Percentiles rank a stretch among this genome's conserved stretches.
Evolutionary conservation across 2,329 filamentous ascomycete genomes (phyloP).

Genomic region (Xylariaceae sp.): DNA sequence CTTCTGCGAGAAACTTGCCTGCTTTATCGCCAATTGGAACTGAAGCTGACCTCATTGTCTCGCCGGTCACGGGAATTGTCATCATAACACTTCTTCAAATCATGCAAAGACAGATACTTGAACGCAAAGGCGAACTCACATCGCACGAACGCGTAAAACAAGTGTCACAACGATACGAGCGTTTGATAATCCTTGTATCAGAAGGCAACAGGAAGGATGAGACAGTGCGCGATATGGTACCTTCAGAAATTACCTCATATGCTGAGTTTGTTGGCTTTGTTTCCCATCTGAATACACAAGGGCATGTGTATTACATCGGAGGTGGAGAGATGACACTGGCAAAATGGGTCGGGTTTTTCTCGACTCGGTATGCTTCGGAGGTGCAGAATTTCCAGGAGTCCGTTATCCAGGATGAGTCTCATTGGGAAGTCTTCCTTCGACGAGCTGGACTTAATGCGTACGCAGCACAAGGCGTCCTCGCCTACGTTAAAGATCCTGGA

Average conservation of each 20-base stretch:
- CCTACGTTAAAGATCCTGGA: conserved; percentile 38
- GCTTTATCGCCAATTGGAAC: conserved; percentile 37
- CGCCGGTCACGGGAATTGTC: conserved; percentile 65
- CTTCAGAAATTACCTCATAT: conserved; percentile 43
- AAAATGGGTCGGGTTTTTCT: conserved; percentile 51
- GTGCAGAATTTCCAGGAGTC: conserved; percentile 21
- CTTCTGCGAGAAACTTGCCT: conserved; percentile 32
- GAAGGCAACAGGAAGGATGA: conserved; percentile 44
- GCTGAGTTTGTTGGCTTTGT: conserved; percentile 50
- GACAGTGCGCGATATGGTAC: conserved; percentile 34
- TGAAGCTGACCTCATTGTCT: conserved; percentile 72
- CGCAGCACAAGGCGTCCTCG: conserved; percentile 63
- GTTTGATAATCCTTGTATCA: conserved; percentile 65
- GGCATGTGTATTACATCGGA: conserved; percentile 44
- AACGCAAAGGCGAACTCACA: conserved; percentile 43
- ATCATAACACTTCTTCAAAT: conserved; percentile 67
- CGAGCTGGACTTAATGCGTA: conserved; percentile 65
- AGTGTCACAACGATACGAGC: conserved; percentile 60
- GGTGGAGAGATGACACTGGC: conserved; percentile 48
- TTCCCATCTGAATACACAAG: conserved; percentile 34
- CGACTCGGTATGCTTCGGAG: conserved; percentile 42
- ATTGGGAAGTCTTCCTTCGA: conserved; percentile 65
- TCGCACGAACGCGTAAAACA: conserved; percentile 53
- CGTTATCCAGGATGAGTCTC: conserved; percentile 55
- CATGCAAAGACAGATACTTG: conserved; percentile 68